phyloP scores from a whole-genome alignment of 495 filamentous ascomycete species.

The Aspergillus campestris region DNA sequence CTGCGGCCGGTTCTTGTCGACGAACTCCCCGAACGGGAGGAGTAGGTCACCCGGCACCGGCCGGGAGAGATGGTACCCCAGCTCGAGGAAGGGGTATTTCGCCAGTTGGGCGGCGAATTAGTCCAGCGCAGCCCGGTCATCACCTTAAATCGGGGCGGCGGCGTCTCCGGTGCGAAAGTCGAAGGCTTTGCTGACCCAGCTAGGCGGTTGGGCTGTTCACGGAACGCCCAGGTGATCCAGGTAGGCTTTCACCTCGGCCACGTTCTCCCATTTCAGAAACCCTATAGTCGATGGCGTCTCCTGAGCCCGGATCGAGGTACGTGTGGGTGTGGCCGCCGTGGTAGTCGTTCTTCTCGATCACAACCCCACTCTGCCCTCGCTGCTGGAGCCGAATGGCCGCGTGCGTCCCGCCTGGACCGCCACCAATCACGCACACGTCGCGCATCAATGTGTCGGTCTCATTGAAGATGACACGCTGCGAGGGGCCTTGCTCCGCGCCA shows the following conservation, averaged over 20 bases:
- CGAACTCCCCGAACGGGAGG: constrained; percentile 34
- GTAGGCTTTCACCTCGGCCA: constrained; percentile 22
- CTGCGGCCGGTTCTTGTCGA: constrained; percentile 37
- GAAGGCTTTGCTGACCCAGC: neutral
- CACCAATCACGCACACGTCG: constrained; percentile 38
- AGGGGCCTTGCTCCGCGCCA: too few species aligned
- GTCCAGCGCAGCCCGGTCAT: neutral
- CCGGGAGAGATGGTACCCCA: constrained; percentile 33
- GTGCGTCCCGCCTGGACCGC: constrained; percentile 38
- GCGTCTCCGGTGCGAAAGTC: constrained; percentile 2
- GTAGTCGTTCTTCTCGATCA: constrained; percentile 30
- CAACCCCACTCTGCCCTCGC: constrained; percentile 22
- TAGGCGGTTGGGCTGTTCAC: neutral
- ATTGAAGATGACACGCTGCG: too few species aligned
- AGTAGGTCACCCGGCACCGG: constrained; percentile 39
- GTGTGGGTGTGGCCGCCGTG: constrained; percentile 39
- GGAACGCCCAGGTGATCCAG: constrained; percentile 5
- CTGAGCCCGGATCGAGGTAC: constrained; percentile 29
- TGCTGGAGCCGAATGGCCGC: constrained; percentile 28
- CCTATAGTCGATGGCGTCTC: constrained; percentile 30
- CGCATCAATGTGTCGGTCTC: too few species aligned
- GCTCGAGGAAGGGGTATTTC: constrained; percentile 32
- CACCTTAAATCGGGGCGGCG: neutral
- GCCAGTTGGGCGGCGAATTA: constrained; percentile 18
- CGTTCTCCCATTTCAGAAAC: constrained; percentile 28